Conservation (phyloP, 164 flowering plant genomes). For the Platanus orientalis region DNA sequence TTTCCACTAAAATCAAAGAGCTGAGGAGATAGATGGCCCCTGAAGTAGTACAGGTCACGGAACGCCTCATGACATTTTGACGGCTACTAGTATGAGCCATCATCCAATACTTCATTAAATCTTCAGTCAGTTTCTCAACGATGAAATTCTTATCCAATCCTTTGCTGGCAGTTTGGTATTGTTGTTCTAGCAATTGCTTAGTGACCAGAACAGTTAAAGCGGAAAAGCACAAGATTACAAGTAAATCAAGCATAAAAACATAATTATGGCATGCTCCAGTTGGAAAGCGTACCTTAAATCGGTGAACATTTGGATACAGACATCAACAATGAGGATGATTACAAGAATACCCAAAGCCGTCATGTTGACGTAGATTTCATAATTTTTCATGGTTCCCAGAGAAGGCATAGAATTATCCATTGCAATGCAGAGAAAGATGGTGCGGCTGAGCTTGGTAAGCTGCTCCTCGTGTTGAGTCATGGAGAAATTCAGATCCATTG, state of each 20-base stretch:
- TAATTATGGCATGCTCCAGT: conserved; percentile 33
- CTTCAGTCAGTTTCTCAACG: conserved; percentile 26
- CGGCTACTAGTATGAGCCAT: conserved; percentile 60
- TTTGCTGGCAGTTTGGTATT: conserved; percentile 34
- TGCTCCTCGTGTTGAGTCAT: too few relatives aligned
- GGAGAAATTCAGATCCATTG: too few relatives aligned
- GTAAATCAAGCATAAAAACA: conserved; percentile 42
- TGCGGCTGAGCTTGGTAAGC: too few relatives aligned
- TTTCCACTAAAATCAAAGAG: conserved; percentile 36
- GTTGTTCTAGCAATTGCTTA: conserved; percentile 25
- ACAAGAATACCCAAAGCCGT: conserved; percentile 53
- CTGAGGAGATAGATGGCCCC: conserved; percentile 47
- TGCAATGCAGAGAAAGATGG: too few relatives aligned
- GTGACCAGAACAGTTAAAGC: too few relatives aligned
- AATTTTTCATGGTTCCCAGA: too few relatives aligned
- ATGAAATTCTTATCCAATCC: conserved; percentile 3
- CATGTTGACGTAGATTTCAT: conserved; percentile 39
- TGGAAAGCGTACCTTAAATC: conserved; percentile 40
- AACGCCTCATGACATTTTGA: conserved; percentile 58
- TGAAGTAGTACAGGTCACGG: conserved; percentile 46
- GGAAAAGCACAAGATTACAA: too few relatives aligned
- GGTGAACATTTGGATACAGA: too few relatives aligned
- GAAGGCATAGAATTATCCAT: too few relatives aligned
- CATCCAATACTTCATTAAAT: conserved; percentile 46
- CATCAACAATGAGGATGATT: conserved; percentile 41